Conservation (phyloP, 1,284 basidiomycete species). For the Ceratobasidium sp. region DNA sequence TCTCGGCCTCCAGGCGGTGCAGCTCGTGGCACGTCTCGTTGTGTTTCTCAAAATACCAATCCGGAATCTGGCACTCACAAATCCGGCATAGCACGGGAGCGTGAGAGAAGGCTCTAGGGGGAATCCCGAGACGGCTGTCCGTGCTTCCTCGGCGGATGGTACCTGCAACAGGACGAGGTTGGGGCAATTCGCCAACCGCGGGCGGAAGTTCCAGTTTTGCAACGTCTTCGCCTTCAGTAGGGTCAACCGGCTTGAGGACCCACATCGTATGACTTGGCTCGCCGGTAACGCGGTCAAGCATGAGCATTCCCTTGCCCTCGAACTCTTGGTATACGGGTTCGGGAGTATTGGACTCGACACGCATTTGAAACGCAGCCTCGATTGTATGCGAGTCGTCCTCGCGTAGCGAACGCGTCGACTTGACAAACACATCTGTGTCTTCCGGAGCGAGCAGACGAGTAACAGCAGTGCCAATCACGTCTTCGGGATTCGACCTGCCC, state of each 20-base stretch:
- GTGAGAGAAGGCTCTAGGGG: conserved; percentile 79
- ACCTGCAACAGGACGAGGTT: conserved; percentile 46
- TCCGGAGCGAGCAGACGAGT: conserved; percentile 83
- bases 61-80: conserved; percentile 95
- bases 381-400: conserved; percentile 95
- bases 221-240: conserved; percentile 71
- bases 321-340: conserved; percentile 81
- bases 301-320: conserved; percentile 99
- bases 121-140: conserved; percentile 54
- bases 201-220: conserved; percentile 63
- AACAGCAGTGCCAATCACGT: conserved; percentile 82
- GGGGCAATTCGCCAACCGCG: conserved; percentile 17
- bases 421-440: conserved; percentile 88
- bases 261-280: conserved; percentile 98
- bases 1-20: conserved; percentile 96
- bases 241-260: conserved; percentile 90
- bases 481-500: conserved; percentile 82
- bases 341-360: conserved; percentile 63
- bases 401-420: conserved; percentile 86
- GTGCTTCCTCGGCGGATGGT: conserved; percentile 43
- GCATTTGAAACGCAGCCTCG: conserved; percentile 89
- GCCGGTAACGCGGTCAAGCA: conserved; percentile 89
- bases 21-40: conserved; percentile 99
- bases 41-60: conserved; percentile 99
- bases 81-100: conserved; percentile 97